phyloP scores from a whole-genome alignment of 352 stramenopile species.

The Phytophthora fragariae region DNA sequence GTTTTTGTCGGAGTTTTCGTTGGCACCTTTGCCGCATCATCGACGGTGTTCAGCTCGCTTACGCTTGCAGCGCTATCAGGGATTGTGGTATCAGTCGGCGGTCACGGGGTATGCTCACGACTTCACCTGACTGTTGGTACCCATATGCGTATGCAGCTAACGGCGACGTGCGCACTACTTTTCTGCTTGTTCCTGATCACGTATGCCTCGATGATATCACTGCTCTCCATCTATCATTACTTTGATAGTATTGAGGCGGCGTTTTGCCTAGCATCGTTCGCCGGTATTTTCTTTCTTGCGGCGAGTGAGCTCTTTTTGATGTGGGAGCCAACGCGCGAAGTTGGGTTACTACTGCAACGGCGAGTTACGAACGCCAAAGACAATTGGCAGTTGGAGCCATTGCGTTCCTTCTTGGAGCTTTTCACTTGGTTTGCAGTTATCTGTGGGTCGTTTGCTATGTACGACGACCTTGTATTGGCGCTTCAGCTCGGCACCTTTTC shows the following conservation, averaged over 20 bases:
- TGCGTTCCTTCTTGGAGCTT: slow-evolving; percentile 84
- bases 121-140: slow-evolving; percentile 67
- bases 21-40: slow-evolving; percentile 77
- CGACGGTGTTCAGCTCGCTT: slow-evolving; percentile 77
- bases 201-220: slow-evolving; percentile 72
- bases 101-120: slow-evolving; percentile 71
- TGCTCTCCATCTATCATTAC: slow-evolving; percentile 87
- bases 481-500: slow-evolving; percentile 87
- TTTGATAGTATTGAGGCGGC: slow-evolving; percentile 88
- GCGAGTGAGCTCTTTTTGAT: slow-evolving; percentile 85
- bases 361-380: slow-evolving; percentile 79
- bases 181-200: slow-evolving; percentile 80
- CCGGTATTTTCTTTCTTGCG: slow-evolving; percentile 82
- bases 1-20: slow-evolving; percentile 81
- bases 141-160: slow-evolving; percentile 64
- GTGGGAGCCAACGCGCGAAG: slow-evolving; percentile 78
- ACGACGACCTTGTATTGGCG: slow-evolving; percentile 79
- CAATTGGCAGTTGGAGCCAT: slow-evolving; percentile 79
- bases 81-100: slow-evolving; percentile 79
- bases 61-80: slow-evolving; percentile 76
- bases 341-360: slow-evolving; percentile 77
- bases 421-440: slow-evolving; percentile 88
- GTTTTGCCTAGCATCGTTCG: slow-evolving; percentile 81
- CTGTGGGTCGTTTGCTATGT: slow-evolving; percentile 82
- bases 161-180: slow-evolving; percentile 74